A percentile compares a stretch with the other conserved stretches of the same genome.
Conservation (phyloP, 1,139 yeast genomes). For the Candida pseudocylindracea region DNA sequence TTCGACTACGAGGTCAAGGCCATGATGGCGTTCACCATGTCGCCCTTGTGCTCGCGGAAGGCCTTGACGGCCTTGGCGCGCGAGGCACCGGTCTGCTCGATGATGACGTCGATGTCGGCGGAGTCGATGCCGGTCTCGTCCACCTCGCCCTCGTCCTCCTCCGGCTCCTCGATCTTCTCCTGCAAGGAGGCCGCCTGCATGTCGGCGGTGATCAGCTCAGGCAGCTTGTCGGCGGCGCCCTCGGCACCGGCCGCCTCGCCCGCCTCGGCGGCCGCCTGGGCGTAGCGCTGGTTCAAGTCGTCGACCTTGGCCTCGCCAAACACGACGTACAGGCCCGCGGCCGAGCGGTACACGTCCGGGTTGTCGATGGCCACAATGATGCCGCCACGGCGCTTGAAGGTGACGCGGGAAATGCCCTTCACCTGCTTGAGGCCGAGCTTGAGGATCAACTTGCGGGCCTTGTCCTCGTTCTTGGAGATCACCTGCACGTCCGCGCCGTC, state of each 20-base stretch:
- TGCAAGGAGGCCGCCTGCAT: conserved; percentile 57
- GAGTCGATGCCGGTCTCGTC: conserved; percentile 66
- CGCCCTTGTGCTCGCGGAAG: conserved; percentile 73
- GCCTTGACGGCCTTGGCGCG: conserved; percentile 85
- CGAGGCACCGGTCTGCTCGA: conserved; percentile 78
- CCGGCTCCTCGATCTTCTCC: conserved; percentile 16
- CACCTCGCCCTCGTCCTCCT: conserved; percentile 44
- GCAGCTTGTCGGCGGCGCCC: conserved; percentile 24
- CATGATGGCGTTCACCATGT: conserved; percentile 92
- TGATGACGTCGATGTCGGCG: conserved; percentile 61
- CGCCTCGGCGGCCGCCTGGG: conserved; percentile 33
- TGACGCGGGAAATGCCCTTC: conserved; percentile 87
- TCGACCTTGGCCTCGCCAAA: conserved; percentile 97
- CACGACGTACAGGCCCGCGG: conserved; percentile 88
- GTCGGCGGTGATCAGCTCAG: conserved; percentile 79
- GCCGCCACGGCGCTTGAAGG: conserved; percentile 89
- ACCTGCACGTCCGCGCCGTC: conserved; percentile 76
- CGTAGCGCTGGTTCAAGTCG: conserved; percentile 65
- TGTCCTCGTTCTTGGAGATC: conserved; percentile 81
- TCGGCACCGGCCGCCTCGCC: conserved; percentile 22
- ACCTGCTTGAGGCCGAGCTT: conserved; percentile 83
- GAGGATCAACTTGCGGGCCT: conserved; percentile 81
- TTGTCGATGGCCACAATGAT: conserved; percentile 77
- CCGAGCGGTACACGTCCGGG: conserved; percentile 90
- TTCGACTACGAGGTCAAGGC: conserved; percentile 29